Percentiles rank a stretch among this genome's conserved stretches.
Evolutionary conservation across 176 grass and related monocot genomes (phyloP).

Genomic region (Hordeum marinum): DNA sequence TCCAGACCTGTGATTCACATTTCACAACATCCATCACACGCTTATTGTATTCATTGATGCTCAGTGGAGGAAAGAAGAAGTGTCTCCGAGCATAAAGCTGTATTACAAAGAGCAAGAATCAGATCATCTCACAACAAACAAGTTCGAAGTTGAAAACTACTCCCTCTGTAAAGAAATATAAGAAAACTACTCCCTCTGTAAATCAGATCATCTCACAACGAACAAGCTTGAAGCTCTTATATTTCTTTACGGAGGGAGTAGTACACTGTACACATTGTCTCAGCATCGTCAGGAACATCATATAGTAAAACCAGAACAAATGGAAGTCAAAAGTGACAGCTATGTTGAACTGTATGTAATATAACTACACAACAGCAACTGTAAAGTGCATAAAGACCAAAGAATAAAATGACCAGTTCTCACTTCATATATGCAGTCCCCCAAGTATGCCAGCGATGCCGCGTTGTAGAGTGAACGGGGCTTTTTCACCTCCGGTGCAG

Average conservation of each 20-base stretch:
- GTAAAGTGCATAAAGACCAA: neutral
- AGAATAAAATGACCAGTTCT: neutral
- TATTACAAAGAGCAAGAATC: constrained; percentile 21
- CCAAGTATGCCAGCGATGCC: constrained; percentile 77
- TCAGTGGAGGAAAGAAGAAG: constrained; percentile 89
- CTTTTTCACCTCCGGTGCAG: constrained; percentile 74
- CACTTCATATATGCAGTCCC: constrained; percentile 99
- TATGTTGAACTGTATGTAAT: neutral
- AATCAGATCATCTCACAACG: constrained; percentile 21
- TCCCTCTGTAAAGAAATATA: too few relatives aligned
- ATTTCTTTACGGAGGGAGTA: too few relatives aligned
- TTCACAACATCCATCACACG: constrained; percentile 92
- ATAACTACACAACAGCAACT: neutral
- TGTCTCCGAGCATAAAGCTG: constrained; percentile 95
- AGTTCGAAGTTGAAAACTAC: constrained; percentile 12
- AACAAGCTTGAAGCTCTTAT: constrained; percentile 1
- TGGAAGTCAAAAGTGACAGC: neutral
- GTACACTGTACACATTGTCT: neutral
- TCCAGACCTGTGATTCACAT: constrained; percentile 84
- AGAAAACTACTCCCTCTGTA: too few relatives aligned
- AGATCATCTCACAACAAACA: constrained; percentile 17
- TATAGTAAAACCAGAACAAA: neutral
- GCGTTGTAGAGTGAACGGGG: constrained; percentile 82
- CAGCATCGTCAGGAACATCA: neutral
- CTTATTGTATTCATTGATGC: constrained; percentile 93